Evolutionary conservation across 2,329 filamentous ascomycete species (phyloP), one percentile per base, ranked within the genome.

Genomic region (Fusarium annulatum): DNA sequence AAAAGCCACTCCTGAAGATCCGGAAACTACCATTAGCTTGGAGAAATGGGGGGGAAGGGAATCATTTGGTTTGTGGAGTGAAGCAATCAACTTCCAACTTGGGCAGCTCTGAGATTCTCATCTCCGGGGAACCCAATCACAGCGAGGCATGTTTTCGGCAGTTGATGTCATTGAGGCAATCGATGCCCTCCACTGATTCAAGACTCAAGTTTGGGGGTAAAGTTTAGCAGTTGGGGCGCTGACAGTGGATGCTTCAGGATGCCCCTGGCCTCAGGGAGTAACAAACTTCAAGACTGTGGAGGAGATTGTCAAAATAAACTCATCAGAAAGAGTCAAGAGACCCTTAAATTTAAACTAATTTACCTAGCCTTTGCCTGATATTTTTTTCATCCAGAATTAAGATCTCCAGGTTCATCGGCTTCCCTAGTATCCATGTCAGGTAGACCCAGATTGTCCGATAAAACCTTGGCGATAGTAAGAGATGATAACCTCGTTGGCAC

Each of bases 1-100:
- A 61, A 36, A 67, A 70, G 72, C 75, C 72, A 76, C 75, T 73
- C 75, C 66, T 77, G 73, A 77, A 71, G 72, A 77, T 76, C 65
- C 69, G 69, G 75, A 71, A 68, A 51, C 69, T 73, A 77, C 66
- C 67, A 74, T 52, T 52, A 75, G 61, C 58, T 75, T 76, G 73
- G 75, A 67, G 72, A 72, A 68, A 64, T 33, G 39, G 58, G 34
- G 39, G 19, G 33, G 23, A 21, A 58, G 26, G 19, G 61, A 58
- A 45, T 42, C 49, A 74, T 73, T 71, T 71, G 69, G 68, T 42
- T 62, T 64, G 52, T 46, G 41, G 33, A 14, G 49, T 42, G 38
- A 33, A 42, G 55, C 26, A 64, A 28, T 42, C 21, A 48, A 23
- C 42, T 28, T 51, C 36, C 36, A 63, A 65, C 45, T 64, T 30